These are phyloP conservation scores for Baeospora myosura DNA, from an alignment of 1,284 basidiomycete species.

Conservation along the genomic window DNA sequence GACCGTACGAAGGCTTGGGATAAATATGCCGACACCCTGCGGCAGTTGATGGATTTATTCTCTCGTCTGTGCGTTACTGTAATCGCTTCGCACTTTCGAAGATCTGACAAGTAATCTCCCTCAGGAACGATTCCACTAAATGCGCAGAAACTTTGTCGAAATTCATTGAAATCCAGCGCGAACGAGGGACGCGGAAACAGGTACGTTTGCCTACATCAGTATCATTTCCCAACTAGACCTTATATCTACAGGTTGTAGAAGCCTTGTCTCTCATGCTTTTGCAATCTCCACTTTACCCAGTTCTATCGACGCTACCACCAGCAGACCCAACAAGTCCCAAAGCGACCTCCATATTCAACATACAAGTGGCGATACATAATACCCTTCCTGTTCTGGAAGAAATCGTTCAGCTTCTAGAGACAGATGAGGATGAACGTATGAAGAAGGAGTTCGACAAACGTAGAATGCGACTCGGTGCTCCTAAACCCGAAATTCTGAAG, in stretches of 20 bases:
- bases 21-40: constrained; percentile 47
- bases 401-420: constrained; percentile 52
- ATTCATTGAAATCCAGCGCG: constrained; percentile 57
- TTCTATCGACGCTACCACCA: constrained; percentile 61
- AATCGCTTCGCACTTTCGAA: no score
- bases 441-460: constrained; percentile 70
- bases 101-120: constrained; percentile 8
- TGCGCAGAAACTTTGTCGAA: constrained; percentile 78
- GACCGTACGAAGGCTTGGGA: constrained; percentile 58
- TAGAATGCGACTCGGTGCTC: constrained; percentile 65
- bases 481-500: constrained; percentile 59
- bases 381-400: constrained; percentile 64
- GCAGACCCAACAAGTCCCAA: constrained; percentile 75
- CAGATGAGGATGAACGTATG: constrained; percentile 47
- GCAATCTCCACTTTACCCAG: constrained; percentile 58
- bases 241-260: constrained; percentile 48
- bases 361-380: constrained; percentile 64
- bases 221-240: constrained; percentile 3
- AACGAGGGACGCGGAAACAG: constrained; percentile 54
- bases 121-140: constrained; percentile 70
- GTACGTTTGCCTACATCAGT: constrained; percentile 27
- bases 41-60: constrained; percentile 46
- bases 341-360: constrained; percentile 46
- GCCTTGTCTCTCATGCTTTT: constrained; percentile 71
- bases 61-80: constrained; percentile 42